Evolutionary conservation across 2,329 filamentous ascomycete genomes (phyloP), one percentile per base, ranked within the genome.

Genomic region (Cercospora sesami): DNA sequence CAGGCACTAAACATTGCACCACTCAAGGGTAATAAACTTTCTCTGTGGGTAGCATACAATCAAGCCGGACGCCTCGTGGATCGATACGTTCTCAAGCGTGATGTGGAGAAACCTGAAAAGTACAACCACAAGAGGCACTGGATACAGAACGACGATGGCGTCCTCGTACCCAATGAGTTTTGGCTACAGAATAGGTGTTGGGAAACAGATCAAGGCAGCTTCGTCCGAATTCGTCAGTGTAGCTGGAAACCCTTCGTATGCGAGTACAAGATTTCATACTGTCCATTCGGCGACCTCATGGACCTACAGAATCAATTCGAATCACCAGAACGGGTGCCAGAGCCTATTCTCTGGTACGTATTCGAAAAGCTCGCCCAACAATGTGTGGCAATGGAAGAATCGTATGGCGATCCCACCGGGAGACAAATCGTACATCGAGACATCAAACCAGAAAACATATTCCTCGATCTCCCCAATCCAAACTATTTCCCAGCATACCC

Each of bases 261-360:
- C 23, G 36, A 62, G 5, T 62, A n/a, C 28, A 62, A 51, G 42
- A 62, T 62, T 23, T 26, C 36, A 21, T 62, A 62, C 39, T 62
- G 60, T 62, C 60, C 60, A 14, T 62, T 62, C 23, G 60, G 60
- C 39, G 60, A 62, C 26, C 60, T 62, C 16, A 23, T 42, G 16
- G 59, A 31, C 59, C 33, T 42, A 16, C 31, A 18, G 10, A 42
- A 16, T 2, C 58, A 42, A 7, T 60, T n/a, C 23, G 21, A 45
- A n/a, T 12, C 8, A 8, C 7, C 18, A 21, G 28, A 39, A 10
- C 23, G 5, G 5, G 33, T 28, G 16, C 65, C 69, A 9, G 69
- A 71, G 31, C 57, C 65, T 5, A 51, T 68, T 9, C 58, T 71
- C 18, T 71, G 69, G 69, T 60, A 64, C 26, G 31, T 69, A 23